Conservation (phyloP, 2,329 filamentous ascomycete species). For the Arthrinium puccinioides region DNA sequence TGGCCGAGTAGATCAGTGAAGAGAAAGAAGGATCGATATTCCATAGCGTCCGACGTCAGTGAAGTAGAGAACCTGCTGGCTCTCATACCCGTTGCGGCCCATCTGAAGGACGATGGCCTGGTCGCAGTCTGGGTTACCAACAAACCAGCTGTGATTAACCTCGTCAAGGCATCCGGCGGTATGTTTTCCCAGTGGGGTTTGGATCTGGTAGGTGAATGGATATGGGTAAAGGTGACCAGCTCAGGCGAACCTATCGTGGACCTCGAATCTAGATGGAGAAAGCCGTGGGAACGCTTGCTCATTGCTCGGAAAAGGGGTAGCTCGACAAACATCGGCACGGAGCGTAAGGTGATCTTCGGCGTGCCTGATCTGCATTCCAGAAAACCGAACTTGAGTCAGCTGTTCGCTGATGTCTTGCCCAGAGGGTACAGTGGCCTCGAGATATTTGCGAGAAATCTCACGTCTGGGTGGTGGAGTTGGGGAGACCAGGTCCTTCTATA, state of each 20-base stretch:
- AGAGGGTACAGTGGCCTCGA: slow-evolving; percentile 55
- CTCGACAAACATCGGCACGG: slow-evolving; percentile 23
- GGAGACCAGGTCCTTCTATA: slow-evolving; percentile 67
- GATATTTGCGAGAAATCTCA: slow-evolving; percentile 68
- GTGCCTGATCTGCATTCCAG: slow-evolving; percentile 73
- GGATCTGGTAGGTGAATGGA: slow-evolving; percentile 61
- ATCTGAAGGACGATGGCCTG: slow-evolving; percentile 46
- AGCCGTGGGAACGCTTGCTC: slow-evolving; percentile 69
- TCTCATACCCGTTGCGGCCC: slow-evolving; percentile 47
- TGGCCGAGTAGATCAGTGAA: slow-evolving; percentile 74
- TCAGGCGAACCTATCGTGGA: slow-evolving; percentile 57
- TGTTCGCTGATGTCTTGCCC: slow-evolving; percentile 51
- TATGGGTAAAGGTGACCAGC: slow-evolving; percentile 68
- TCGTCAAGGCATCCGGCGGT: slow-evolving; percentile 46
- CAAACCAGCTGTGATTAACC: slow-evolving; percentile 49
- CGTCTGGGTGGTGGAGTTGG: slow-evolving; percentile 72
- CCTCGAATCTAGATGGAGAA: slow-evolving; percentile 57
- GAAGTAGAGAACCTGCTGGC: slow-evolving; percentile 44
- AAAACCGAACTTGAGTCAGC: slow-evolving; percentile 62
- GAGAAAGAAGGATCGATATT: slow-evolving; percentile 45
- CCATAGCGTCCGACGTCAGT: slow-evolving; percentile 34
- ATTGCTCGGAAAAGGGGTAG: slow-evolving; percentile 42
- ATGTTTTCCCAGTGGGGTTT: slow-evolving; percentile 63
- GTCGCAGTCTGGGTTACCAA: slow-evolving; percentile 77
- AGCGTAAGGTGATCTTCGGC: slow-evolving; percentile 54